Base-by-base conservation (phyloP, 2,329 filamentous ascomycete species). In the Alternaria viburni region DNA sequence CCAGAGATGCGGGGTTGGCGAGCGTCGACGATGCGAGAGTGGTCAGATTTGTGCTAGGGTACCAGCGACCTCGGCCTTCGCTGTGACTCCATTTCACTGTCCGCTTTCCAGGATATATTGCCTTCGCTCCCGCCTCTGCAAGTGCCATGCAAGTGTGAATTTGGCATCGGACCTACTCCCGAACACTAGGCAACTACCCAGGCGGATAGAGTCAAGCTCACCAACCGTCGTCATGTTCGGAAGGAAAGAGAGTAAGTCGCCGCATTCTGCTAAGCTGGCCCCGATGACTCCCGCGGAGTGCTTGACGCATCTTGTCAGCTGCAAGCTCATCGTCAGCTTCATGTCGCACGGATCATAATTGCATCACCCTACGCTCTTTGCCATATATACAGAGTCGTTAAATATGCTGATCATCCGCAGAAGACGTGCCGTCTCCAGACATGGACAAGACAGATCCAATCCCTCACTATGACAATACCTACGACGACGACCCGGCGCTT, bases 401-500 rank as follows among this genome's bases (percentile, higher is more conserved):
- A 50, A 3, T 32, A 55, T 46, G 36, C 68, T 74, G 57, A 74
- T 25, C 12, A 28, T 36, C 11, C 36, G 21, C 57, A 76, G 71
- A 75, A 50, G 56, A 66, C 13, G 36, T 50, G 13, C 56, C 68
- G 50, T 73, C 69, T 36, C 62, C 72, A 5, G 66, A 70, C 51
- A 44, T 62, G 8, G 62, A 66, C 19, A 67, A 62, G 23, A 60
- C 70, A 15, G 66, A 73, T 6, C 54, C 44, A 15, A 57, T 62
- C 9, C 70, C 72, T 36, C 68, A 64, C 12, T 76, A 78, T 43
- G 70, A 71, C 36, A 63, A 68, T 60, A 77, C 80, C 67, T 77
- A 81, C 60, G 79, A 82, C 26, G 80, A 82, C 41, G 70, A 77
- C 5, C 74, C 76, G 15, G 78, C 81, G 10, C 70, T 74, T 19